phyloP scores from a whole-genome alignment of 2,329 filamentous ascomycete genomes.

The Blastomyces parvus region DNA sequence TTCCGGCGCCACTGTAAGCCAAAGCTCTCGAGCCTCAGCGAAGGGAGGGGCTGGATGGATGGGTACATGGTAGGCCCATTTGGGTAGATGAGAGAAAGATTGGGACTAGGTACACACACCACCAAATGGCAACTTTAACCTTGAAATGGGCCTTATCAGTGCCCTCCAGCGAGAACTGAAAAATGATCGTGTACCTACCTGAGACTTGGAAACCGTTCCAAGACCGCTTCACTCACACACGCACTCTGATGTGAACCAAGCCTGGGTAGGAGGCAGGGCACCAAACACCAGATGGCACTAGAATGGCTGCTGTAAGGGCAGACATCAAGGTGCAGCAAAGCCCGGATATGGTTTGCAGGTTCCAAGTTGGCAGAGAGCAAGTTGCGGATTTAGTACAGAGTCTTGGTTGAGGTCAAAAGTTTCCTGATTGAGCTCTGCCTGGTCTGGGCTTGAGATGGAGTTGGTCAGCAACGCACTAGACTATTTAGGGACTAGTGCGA shows the following conservation, averaged over 20 bases:
- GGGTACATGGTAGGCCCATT: not conserved
- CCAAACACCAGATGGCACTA: not conserved
- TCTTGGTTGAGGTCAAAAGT: constrained; percentile 4
- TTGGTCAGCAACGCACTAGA: not conserved
- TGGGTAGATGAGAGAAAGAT: not conserved
- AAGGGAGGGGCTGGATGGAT: not conserved
- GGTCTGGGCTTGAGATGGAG: not conserved
- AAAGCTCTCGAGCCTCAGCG: not conserved
- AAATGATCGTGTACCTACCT: not conserved
- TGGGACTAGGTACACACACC: not conserved
- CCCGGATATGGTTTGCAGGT: not conserved
- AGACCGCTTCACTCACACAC: not conserved
- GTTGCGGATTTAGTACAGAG: not conserved
- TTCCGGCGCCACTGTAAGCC: not conserved
- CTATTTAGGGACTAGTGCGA: not conserved
- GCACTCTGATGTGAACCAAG: too few relatives aligned
- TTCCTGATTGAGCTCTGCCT: constrained; percentile 1
- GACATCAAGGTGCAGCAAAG: not conserved
- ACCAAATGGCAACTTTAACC: not conserved
- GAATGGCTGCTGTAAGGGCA: not conserved
- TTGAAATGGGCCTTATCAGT: not conserved
- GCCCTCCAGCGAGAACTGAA: not conserved
- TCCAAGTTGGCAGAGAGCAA: not conserved
- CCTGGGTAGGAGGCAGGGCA: not conserved
- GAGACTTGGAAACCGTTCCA: not conserved